Base-by-base conservation (phyloP, 2,329 filamentous ascomycete genomes). In the Sphaceloma murrayae region DNA sequence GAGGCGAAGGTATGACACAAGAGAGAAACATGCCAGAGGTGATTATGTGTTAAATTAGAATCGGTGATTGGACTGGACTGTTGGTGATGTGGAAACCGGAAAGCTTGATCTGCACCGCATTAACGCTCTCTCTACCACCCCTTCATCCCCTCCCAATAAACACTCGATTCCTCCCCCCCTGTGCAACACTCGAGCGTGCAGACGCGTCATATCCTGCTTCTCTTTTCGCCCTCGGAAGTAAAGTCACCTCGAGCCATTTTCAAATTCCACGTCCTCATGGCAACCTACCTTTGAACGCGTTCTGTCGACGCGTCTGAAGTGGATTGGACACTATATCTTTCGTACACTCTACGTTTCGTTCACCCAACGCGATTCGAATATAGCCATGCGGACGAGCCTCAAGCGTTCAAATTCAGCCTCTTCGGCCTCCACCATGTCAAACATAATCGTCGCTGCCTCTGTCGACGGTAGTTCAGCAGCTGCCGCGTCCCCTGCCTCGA, bases 401-500 rank as follows among this genome's bases (percentile, higher is more conserved):
- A 34, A 14, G 17, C 42, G 56, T 56, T 61, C 61, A 53, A 57
- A 57, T 16, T 66, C 65, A 31, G 54, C 64, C 32, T 62, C 64
- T 31, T 63, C 62, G 14, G 63, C 64, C 18, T 69, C 64, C 2
- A 60, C 62, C 6, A 54, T 61, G 30, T 68, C 66, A 34, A 62
- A 61, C 52, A 65, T 67, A 50, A 59, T 62, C 26, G 62, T 64
- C 32, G 56, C 52, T 29, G 55, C 52, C 45, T 54, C 46, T 50
- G 58, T 52, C 55, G 58, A 47, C 51, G 55, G 46, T 49, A 54
- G 53, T 58, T 59, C 61, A 66, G 56, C 73, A 53, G 64, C 72
- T 67, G 72, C 72, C 66, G 75, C 73, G 39, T 65, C 61, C 26
- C 54, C 69, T 18, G 72, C 67, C 54, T 80, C 75, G 14, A 82